Percentiles rank a stretch among this genome's conserved stretches.
Evolutionary conservation across 179 eudicot species (phyloP).

Genomic region (Pouteria campechiana): DNA sequence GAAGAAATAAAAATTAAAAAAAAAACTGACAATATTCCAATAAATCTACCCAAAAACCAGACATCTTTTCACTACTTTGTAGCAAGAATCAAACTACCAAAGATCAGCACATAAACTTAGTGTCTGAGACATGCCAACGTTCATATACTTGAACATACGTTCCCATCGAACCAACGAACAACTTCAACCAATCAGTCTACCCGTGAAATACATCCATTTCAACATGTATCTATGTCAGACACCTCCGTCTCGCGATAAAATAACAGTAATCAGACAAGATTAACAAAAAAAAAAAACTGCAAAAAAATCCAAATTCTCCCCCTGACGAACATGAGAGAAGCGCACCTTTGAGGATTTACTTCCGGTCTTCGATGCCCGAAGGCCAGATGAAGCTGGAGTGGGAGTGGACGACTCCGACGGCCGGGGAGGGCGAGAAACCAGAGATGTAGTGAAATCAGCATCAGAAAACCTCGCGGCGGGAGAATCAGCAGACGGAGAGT

Average conservation of each 20-base stretch:
- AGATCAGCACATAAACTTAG: too few relatives aligned
- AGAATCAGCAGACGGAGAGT: slow-evolving; percentile 7
- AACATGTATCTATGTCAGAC: slow-evolving; percentile 11
- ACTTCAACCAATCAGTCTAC: too few relatives aligned
- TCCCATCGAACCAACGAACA: too few relatives aligned
- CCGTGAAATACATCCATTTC: slow-evolving; percentile 27
- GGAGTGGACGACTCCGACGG: slow-evolving; percentile 36
- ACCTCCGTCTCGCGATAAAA: not conserved
- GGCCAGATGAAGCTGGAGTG: slow-evolving; percentile 69
- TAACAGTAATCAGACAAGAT: not conserved
- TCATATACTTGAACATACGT: too few relatives aligned
- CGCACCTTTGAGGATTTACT: slow-evolving; percentile 60
- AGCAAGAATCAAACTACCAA: too few relatives aligned
- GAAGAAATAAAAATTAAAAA: too few relatives aligned
- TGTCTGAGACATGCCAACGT: too few relatives aligned
- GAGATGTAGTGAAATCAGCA: slow-evolving; percentile 8
- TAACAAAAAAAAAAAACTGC: not conserved
- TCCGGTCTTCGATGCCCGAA: slow-evolving; percentile 33
- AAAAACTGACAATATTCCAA: too few relatives aligned
- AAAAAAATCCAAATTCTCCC: too few relatives aligned
- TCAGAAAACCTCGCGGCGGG: slow-evolving; percentile 17
- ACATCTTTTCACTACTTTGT: too few relatives aligned
- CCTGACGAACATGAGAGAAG: too few relatives aligned
- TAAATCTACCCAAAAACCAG: too few relatives aligned
- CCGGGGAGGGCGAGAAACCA: slow-evolving; percentile 5